A percentile compares a stretch with the other conserved stretches of the same genome.
These are phyloP conservation scores for Trichophyton verrucosum DNA, from an alignment of 2,329 filamentous ascomycete genomes.

Conservation along the genomic window DNA sequence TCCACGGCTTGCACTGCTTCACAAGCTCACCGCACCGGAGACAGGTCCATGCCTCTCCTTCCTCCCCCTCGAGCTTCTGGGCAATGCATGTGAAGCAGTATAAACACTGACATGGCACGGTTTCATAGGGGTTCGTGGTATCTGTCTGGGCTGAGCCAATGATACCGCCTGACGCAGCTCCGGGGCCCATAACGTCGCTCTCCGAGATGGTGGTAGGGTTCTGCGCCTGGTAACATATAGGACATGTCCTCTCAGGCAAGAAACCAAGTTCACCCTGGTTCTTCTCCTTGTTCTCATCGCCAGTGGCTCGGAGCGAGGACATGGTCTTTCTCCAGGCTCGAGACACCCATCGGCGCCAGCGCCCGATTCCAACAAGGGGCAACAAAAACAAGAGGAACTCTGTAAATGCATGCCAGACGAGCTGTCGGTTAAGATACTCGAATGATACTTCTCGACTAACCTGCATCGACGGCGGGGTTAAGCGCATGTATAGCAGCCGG, in stretches of 20 bases:
- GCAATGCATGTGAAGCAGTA: conserved; percentile 97
- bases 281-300: conserved; percentile 40
- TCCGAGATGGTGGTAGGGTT: conserved; percentile 61
- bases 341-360: conserved; percentile 83
- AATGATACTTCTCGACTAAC: conserved; percentile 88
- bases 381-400: conserved; percentile 95
- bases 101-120: conserved; percentile 75
- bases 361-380: conserved; percentile 87
- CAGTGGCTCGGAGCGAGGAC: conserved; percentile 43
- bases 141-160: conserved; percentile 83
- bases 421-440: conserved; percentile 91
- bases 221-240: conserved; percentile 92
- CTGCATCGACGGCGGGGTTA: conserved; percentile 73
- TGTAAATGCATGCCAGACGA: conserved; percentile 99
- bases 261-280: conserved; percentile 67
- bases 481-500: conserved; percentile 66
- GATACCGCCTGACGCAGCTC: conserved; percentile 55
- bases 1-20: conserved; percentile 81
- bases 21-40: conserved; percentile 74
- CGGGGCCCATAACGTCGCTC: conserved; percentile 59
- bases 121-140: conserved; percentile 91
- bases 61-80: conserved; percentile 76
- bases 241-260: conserved; percentile 84
- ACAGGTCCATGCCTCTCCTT: conserved; percentile 89
- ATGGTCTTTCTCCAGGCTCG: conserved; percentile 75